Evolutionary conservation across 768 basidiomycete genomes (phyloP).

Genomic region (Mrakia blollopis): DNA sequence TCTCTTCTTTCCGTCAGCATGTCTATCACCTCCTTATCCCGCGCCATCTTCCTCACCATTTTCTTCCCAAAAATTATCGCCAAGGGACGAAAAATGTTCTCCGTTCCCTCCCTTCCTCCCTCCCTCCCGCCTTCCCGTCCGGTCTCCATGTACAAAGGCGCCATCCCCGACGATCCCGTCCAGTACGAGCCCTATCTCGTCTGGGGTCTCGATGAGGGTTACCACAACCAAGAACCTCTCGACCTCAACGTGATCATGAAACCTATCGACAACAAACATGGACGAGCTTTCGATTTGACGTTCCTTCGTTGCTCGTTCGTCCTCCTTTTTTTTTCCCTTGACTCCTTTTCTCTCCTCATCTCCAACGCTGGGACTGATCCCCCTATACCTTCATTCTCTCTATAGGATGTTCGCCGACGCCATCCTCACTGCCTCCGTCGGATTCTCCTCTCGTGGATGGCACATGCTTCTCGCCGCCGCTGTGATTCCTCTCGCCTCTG

Average conservation of each 20-base stretch:
- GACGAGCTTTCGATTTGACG: constrained; percentile 40
- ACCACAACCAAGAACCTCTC: constrained; percentile 5
- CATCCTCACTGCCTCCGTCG: constrained; percentile 37
- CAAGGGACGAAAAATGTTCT: no score
- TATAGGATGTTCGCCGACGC: constrained; percentile 40
- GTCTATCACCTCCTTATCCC: no score
- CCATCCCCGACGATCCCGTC: no score
- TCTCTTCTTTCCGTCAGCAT: no score
- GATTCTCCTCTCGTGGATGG: constrained; percentile 36
- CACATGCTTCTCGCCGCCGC: constrained; percentile 41
- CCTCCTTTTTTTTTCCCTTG: not conserved
- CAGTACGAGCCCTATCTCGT: no score
- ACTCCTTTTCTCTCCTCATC: no score
- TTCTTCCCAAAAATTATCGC: no score
- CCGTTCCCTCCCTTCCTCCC: no score
- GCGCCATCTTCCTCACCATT: no score
- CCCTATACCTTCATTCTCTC: not conserved
- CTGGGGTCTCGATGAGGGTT: no score
- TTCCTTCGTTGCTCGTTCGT: constrained; percentile 38
- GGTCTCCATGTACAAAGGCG: constrained; percentile 5
- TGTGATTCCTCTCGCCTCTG: constrained; percentile 42
- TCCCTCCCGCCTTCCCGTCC: no score
- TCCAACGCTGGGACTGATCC: not conserved
- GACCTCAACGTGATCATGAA: constrained; percentile 4
- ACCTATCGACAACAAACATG: constrained; percentile 37